phyloP scores from a whole-genome alignment of 2,329 filamentous ascomycete genomes.

The Cryoendolithus antarcticus region DNA sequence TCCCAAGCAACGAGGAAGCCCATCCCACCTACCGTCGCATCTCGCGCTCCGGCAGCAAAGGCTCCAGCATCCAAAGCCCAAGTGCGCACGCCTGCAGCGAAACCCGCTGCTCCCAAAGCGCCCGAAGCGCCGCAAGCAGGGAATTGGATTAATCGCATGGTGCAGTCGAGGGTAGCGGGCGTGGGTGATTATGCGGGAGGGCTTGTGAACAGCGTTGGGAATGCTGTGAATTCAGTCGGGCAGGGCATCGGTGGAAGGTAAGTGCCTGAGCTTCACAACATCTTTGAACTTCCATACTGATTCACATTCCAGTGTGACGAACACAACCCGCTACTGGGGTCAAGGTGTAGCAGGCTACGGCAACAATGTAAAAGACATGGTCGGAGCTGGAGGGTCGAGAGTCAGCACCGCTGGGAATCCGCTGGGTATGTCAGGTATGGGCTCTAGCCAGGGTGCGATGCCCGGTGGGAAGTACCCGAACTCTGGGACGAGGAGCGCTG shows the following conservation, averaged over 20 bases:
- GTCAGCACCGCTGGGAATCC: conserved; percentile 35
- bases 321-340: conserved; percentile 34
- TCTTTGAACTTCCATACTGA: not conserved
- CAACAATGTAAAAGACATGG: conserved; percentile 37
- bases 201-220: conserved; percentile 31
- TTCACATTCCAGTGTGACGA: conserved; percentile 25
- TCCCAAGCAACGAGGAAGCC: conserved; percentile 4
- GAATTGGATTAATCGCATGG: conserved; percentile 35
- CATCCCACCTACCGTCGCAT: conserved; percentile 1
- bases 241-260: conserved; percentile 31
- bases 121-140: conserved; percentile 10
- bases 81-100: conserved; percentile 3
- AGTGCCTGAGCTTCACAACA: conserved; percentile 4
- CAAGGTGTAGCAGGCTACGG: conserved; percentile 37
- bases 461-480: conserved; percentile 8
- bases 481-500: conserved; percentile 12
- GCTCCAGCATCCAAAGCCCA: conserved; percentile 8
- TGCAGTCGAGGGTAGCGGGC: conserved; percentile 30
- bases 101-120: conserved; percentile 5
- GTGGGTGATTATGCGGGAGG: conserved; percentile 33
- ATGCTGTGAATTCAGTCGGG: conserved; percentile 35
- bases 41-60: conserved; percentile 7
- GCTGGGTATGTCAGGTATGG: conserved; percentile 28
- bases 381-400: conserved; percentile 31
- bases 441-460: conserved; percentile 17